Base-by-base conservation (phyloP, 495 filamentous ascomycete species). In the Penicillium canariense region DNA sequence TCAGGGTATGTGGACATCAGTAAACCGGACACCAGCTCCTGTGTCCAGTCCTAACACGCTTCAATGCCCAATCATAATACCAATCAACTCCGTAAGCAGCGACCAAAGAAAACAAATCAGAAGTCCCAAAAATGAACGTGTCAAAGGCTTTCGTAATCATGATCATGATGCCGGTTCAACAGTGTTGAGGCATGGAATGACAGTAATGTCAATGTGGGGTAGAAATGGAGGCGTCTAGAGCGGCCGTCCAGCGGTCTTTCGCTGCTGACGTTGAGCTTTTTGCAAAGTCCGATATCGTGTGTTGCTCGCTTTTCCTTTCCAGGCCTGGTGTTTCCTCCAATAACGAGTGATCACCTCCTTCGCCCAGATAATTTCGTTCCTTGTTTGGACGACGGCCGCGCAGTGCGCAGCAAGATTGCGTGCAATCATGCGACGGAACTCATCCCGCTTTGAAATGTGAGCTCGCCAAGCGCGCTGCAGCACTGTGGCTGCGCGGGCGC, bases 271-370 rank as follows among this genome's bases (percentile, higher is more conserved):
- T 27, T 23, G 25, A 30, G 27, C 17, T 22, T 51, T 60, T 23
- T 25, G 46, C 23, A 28, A 22, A 15, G 40, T 2, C 30, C 47
- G 46, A 39, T 22, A 14, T 11, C 17, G 48, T 17, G 38, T 20
- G 31, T 22, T 27, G 0, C 15, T 34, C 25, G 17, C 35, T 52
- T 40, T 58, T 31, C 57, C 56, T 14, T 56, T 59, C 20, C 50
- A 61, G 23, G 62, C 28, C 51, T 56, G 57, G 34, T 44, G 32
- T 23, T 52, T 47, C 56, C 66, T 76, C 79, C 79, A 81, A 56
- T 68, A 72, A 31, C 66, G 60, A 44, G 72, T 59, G 25, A 87
- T 82, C 5, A 71, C 72, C 7, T 62, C 56, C 8, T 81, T 82
- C 11, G 84, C 84, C 63, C 76, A 68, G 10, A 74, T 54, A n/a